Evolutionary conservation across 495 filamentous ascomycete genomes (phyloP), one percentile per base, ranked within the genome.

Genomic region (Hypoxylon crocopeplum): DNA sequence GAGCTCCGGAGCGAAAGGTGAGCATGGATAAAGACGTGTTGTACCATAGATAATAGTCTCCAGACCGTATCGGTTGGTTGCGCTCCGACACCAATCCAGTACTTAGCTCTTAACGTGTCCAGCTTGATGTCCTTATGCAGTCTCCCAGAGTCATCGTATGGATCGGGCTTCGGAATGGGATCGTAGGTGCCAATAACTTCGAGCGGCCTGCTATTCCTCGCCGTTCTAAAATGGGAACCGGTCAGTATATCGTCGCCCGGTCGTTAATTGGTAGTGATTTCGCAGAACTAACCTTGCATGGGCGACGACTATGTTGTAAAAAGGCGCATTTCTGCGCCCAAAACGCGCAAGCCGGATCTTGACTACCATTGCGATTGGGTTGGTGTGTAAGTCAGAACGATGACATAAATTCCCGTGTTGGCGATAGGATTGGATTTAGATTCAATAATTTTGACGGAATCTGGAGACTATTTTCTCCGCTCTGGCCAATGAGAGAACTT

Each of bases 181-280:
- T 98, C 88, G 81, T 96, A 97, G 54, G 95, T 98, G 57, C 89
- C 85, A 58, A 98, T 86, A 49, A 98, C 94, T 79, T 98, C 94
- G 70, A 98, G 79, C 5, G 94, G 94, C 62, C 87, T 87, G 69
- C 84, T 86, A 75, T 93, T 89, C 27, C 91, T 84, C 27, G 93
- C 93, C 11, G 91, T 85, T 50, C 87, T 87, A 66, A 13, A 27
- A 7, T 37, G 40, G n/a, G 19, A 16, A 38, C 58, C 52, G 50
- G 48, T 53, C 12, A 62, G 20, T 51, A 36, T 34, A 11, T 34
- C 3, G 4, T 13, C 4, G 5, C 32, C n/a, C 12, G 5, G 12
- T 34, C 7, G 7, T 29, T 5, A 29, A 29, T 5, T 29, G 5
- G 5, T 29, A 5, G 25, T n/a, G 10, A 29, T 22, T 45, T 25